phyloP scores from a whole-genome alignment of 305 asterid species.

The Solanum hybrid region DNA sequence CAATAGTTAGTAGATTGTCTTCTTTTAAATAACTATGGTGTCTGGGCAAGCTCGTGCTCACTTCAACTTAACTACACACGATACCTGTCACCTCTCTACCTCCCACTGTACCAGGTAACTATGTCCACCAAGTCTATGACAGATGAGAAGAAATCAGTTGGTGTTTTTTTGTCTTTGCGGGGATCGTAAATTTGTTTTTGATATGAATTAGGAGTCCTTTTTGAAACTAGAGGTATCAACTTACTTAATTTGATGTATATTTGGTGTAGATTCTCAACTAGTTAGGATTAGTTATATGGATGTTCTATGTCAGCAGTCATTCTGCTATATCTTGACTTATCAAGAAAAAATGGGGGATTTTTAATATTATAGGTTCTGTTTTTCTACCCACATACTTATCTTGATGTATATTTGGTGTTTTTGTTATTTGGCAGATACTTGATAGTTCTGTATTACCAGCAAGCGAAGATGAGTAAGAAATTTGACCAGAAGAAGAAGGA shows the following conservation, averaged over 20 bases:
- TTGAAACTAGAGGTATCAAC: neutral
- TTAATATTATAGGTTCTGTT: neutral
- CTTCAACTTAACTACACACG: neutral
- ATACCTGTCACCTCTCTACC: neutral
- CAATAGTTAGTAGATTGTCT: neutral
- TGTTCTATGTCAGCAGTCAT: neutral
- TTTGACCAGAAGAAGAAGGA: slow-evolving; percentile 92
- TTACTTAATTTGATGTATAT: neutral
- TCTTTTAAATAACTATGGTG: neutral
- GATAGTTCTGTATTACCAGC: slow-evolving; percentile 85
- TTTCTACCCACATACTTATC: neutral
- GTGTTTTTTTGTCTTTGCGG: neutral
- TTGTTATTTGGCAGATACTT: slow-evolving; percentile 24
- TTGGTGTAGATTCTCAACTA: neutral
- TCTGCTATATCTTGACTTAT: neutral
- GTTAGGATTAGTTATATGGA: neutral
- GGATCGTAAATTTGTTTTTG: neutral
- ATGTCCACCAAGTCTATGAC: neutral
- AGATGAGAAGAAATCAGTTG: neutral
- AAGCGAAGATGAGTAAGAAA: slow-evolving; percentile 95
- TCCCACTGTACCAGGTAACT: neutral
- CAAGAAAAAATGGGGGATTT: neutral
- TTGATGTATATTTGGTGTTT: neutral
- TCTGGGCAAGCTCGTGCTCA: neutral
- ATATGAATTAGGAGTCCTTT: neutral